Evolutionary conservation across 2,329 filamentous ascomycete species (phyloP).

Genomic region (Aspergillus piperis): DNA sequence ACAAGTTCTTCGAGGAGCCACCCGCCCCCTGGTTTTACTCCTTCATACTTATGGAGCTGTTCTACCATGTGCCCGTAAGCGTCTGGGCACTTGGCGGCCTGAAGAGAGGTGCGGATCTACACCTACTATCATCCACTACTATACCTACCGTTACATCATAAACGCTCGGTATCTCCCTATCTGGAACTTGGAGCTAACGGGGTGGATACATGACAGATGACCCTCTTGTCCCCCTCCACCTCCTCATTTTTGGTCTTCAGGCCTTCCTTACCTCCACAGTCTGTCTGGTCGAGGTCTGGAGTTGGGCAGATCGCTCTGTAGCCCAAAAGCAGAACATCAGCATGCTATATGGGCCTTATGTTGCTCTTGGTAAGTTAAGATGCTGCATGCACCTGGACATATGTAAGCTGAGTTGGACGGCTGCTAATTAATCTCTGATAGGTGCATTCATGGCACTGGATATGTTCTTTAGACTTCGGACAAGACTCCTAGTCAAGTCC

Average conservation of each 20-base stretch:
- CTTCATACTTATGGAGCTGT: conserved; percentile 60
- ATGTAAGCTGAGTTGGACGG: not conserved
- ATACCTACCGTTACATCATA: conserved; percentile 5
- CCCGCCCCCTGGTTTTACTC: conserved; percentile 59
- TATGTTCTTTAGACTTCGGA: conserved; percentile 37
- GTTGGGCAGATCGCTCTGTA: conserved; percentile 53
- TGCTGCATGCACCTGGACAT: not conserved
- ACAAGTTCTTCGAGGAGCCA: conserved; percentile 63
- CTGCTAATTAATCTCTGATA: conserved; percentile 16
- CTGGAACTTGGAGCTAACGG: not conserved
- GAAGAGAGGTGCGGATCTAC: conserved; percentile 45
- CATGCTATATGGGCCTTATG: conserved; percentile 59
- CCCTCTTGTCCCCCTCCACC: conserved; percentile 58
- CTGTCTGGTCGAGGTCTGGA: conserved; percentile 63
- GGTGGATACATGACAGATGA: conserved; percentile 46
- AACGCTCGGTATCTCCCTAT: not conserved
- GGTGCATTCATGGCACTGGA: conserved; percentile 43
- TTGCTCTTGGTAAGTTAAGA: conserved; percentile 53
- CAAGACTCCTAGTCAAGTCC: conserved; percentile 27
- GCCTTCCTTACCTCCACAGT: conserved; percentile 63
- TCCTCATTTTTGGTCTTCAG: conserved; percentile 62
- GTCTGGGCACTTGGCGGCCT: conserved; percentile 62
- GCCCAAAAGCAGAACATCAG: conserved; percentile 53
- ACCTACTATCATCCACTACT: too few relatives aligned
- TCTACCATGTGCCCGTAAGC: conserved; percentile 63